Evolutionary conservation across 2,329 filamentous ascomycete species (phyloP).

Genomic region (Phialophora tarda): DNA sequence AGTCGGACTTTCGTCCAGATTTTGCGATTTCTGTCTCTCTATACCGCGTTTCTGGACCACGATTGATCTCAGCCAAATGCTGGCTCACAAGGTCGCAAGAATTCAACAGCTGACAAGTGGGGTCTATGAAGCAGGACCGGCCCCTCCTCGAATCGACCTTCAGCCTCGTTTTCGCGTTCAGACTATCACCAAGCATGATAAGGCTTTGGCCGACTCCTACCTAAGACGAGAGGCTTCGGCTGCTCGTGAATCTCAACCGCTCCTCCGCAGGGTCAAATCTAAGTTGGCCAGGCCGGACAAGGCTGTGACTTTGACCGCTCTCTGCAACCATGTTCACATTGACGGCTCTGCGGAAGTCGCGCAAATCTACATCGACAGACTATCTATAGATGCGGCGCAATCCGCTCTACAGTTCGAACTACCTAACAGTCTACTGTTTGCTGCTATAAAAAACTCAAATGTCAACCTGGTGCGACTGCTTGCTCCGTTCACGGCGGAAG

Average conservation of each 20-base stretch:
- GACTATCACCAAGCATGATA: slow-evolving; percentile 22
- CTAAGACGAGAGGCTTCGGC: slow-evolving; percentile 18
- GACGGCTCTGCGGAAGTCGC: slow-evolving; percentile 22
- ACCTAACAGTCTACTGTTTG: slow-evolving; percentile 6
- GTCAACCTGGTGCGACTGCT: slow-evolving; percentile 18
- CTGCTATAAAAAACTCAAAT: slow-evolving; percentile 16
- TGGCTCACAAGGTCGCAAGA: slow-evolving; percentile 15
- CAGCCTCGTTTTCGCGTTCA: slow-evolving; percentile 23
- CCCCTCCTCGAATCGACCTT: slow-evolving; percentile 13
- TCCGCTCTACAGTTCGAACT: slow-evolving; percentile 5
- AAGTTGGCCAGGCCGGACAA: slow-evolving; percentile 18
- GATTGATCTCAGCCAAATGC: slow-evolving; percentile 10
- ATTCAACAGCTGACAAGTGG: slow-evolving; percentile 15
- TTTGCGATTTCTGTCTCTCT: slow-evolving; percentile 1
- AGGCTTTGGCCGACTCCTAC: slow-evolving; percentile 20
- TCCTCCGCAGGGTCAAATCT: slow-evolving; percentile 24
- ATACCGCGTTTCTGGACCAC: not conserved
- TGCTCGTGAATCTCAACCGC: slow-evolving; percentile 15
- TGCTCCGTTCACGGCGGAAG: slow-evolving; percentile 13
- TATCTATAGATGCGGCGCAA: slow-evolving; percentile 9
- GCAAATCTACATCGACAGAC: slow-evolving; percentile 25
- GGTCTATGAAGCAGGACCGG: slow-evolving; percentile 8
- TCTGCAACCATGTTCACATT: slow-evolving; percentile 21
- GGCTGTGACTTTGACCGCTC: slow-evolving; percentile 15
- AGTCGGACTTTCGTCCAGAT: slow-evolving; percentile 2